phyloP scores from a whole-genome alignment of 495 filamentous ascomycete species.

The Aspergillus campestris region DNA sequence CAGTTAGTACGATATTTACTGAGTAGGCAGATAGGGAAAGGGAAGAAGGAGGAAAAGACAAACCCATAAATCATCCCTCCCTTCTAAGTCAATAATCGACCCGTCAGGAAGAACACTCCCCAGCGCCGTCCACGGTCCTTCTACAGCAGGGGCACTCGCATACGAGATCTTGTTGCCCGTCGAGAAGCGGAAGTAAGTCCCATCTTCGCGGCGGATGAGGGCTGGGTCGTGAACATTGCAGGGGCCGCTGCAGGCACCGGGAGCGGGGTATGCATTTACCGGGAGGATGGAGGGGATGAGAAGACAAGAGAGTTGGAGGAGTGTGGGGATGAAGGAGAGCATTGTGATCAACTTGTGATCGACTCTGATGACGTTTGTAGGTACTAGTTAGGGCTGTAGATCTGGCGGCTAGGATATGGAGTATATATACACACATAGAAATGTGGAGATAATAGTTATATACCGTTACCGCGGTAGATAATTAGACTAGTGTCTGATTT shows the following conservation, averaged over 20 bases:
- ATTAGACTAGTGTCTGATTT: no score
- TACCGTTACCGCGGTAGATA: no score
- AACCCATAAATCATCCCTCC: conserved; percentile 60
- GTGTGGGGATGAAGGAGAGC: no score
- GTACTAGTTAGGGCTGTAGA: no score
- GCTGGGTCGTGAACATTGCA: conserved; percentile 60
- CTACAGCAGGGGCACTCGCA: conserved; percentile 48
- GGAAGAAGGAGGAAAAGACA: conserved; percentile 6
- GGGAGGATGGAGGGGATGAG: no score
- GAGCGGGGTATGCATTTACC: conserved; percentile 39
- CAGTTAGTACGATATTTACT: neutral
- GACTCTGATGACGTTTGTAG: no score
- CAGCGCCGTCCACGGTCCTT: conserved; percentile 57
- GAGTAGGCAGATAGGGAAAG: neutral
- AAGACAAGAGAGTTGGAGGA: no score
- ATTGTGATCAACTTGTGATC: no score
- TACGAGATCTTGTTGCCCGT: conserved; percentile 60
- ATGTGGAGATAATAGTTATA: no score
- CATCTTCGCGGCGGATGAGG: conserved; percentile 55
- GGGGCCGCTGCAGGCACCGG: conserved; percentile 47
- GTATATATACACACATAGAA: no score
- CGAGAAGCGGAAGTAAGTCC: conserved; percentile 65
- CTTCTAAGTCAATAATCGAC: conserved; percentile 51
- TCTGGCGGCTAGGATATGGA: no score
- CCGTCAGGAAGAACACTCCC: conserved; percentile 52